phyloP scores from a whole-genome alignment of 2,329 filamentous ascomycete species.

The Alternaria triticimaculans region DNA sequence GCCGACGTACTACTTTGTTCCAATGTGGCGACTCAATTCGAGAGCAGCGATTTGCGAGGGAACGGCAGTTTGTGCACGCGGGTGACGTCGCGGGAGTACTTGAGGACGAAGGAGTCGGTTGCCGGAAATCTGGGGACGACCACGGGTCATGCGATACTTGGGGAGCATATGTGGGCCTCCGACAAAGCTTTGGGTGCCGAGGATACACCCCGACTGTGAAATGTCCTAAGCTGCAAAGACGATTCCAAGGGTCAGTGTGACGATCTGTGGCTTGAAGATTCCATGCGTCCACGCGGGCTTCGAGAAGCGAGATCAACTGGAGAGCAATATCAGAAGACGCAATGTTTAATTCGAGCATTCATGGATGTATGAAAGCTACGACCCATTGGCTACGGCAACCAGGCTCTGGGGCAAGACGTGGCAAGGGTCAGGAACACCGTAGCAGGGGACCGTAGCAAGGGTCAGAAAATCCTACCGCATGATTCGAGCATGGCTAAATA shows the following conservation, averaged over 20 bases:
- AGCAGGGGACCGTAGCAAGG: constrained; percentile 1
- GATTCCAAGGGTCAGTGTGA: constrained; percentile 34
- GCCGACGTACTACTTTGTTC: constrained; percentile 10
- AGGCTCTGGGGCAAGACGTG: constrained; percentile 22
- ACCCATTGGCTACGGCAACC: constrained; percentile 32
- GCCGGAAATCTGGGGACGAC: constrained; percentile 34
- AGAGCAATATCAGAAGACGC: constrained; percentile 41
- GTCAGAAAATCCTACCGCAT: neutral
- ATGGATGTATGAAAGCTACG: constrained; percentile 22
- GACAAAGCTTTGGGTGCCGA: constrained; percentile 42
- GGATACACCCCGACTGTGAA: constrained; percentile 34
- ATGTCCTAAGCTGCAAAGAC: constrained; percentile 36
- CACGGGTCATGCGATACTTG: constrained; percentile 44
- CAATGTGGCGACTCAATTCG: constrained; percentile 1
- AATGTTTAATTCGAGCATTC: constrained; percentile 36
- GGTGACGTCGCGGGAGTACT: constrained; percentile 9
- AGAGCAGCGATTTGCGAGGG: neutral
- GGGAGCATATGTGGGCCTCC: constrained; percentile 46
- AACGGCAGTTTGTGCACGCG: neutral
- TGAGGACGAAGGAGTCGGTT: constrained; percentile 28
- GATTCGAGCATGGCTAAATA: constrained; percentile 13
- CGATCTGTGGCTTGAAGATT: constrained; percentile 46
- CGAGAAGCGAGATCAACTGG: constrained; percentile 48
- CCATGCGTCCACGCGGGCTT: constrained; percentile 47
- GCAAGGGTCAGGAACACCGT: constrained; percentile 10